Conservation (phyloP, 805 yeast species). For the Monosporozyma servazzii region DNA sequence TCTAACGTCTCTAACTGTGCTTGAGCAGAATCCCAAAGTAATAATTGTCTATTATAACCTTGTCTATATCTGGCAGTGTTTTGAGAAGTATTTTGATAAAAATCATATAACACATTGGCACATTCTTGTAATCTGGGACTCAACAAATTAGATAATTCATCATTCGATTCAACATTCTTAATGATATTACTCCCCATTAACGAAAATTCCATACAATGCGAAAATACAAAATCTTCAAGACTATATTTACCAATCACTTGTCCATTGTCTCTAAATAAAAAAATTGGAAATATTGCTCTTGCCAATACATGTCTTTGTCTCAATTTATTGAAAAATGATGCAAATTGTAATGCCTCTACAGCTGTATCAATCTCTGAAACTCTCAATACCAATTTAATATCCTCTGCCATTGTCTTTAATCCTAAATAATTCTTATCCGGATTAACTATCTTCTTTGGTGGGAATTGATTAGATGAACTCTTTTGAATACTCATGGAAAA, state of each 20-base stretch:
- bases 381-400: conserved; percentile 31
- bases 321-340: conserved; percentile 28
- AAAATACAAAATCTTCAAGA: conserved; percentile 31
- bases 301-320: conserved; percentile 37
- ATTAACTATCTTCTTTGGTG: conserved; percentile 29
- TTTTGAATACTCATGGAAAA: conserved; percentile 42
- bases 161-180: background rate
- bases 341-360: conserved; percentile 27
- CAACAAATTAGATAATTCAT: conserved; percentile 5
- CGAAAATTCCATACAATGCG: conserved; percentile 37
- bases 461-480: conserved; percentile 40
- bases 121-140: conserved; percentile 34
- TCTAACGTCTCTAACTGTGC: conserved; percentile 65
- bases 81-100: conserved; percentile 40
- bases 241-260: conserved; percentile 44
- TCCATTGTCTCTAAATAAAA: conserved; percentile 52
- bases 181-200: conserved; percentile 9
- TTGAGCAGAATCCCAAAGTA: conserved; percentile 72
- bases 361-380: conserved; percentile 26
- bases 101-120: conserved; percentile 38
- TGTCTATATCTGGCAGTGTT: conserved; percentile 83
- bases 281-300: conserved; percentile 54
- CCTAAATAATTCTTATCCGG: conserved; percentile 29
- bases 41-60: conserved; percentile 45
- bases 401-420: conserved; percentile 28